These are phyloP conservation scores for Diaporthe caulivora DNA, from an alignment of 2,329 filamentous ascomycete species.

Conservation along the genomic window DNA sequence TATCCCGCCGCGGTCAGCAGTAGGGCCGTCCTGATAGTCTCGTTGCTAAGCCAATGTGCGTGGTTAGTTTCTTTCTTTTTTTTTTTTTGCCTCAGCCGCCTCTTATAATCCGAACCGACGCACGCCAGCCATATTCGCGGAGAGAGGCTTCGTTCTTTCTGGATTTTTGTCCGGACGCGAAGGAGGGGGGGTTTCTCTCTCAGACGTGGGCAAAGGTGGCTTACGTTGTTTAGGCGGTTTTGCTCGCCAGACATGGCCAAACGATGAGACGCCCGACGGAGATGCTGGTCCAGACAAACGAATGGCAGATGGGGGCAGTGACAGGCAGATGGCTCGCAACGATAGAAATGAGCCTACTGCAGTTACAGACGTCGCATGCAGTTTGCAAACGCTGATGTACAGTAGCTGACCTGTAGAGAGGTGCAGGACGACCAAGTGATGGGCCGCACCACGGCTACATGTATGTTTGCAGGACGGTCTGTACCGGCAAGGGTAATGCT, in stretches of 20 bases:
- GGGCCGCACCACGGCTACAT: constrained; percentile 46
- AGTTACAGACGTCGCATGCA: constrained; percentile 49
- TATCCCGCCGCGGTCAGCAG: constrained; percentile 35
- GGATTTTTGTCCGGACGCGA: background rate
- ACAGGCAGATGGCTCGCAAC: constrained; percentile 35
- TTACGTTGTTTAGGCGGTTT: constrained; percentile 31
- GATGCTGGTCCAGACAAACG: constrained; percentile 26
- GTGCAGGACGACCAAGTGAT: constrained; percentile 47
- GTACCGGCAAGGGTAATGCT: constrained; percentile 52
- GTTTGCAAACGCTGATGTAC: constrained; percentile 44
- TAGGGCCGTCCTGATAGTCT: constrained; percentile 33
- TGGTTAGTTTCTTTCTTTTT: constrained; percentile 38
- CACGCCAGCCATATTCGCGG: constrained; percentile 10
- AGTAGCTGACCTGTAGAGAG: constrained; percentile 40
- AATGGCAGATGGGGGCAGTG: constrained; percentile 17
- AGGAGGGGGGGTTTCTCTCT: background rate
- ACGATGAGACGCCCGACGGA: constrained; percentile 26
- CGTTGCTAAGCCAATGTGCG: constrained; percentile 37
- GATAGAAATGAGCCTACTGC: constrained; percentile 42
- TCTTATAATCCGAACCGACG: constrained; percentile 24
- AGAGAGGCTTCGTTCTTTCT: background rate
- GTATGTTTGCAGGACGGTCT: constrained; percentile 56
- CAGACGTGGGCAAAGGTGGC: constrained; percentile 6
- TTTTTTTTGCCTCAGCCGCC: constrained; percentile 5
- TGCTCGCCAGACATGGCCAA: constrained; percentile 28